Conservation (phyloP, 2,329 filamentous ascomycete species). For the Ambrosiella beaveri region DNA sequence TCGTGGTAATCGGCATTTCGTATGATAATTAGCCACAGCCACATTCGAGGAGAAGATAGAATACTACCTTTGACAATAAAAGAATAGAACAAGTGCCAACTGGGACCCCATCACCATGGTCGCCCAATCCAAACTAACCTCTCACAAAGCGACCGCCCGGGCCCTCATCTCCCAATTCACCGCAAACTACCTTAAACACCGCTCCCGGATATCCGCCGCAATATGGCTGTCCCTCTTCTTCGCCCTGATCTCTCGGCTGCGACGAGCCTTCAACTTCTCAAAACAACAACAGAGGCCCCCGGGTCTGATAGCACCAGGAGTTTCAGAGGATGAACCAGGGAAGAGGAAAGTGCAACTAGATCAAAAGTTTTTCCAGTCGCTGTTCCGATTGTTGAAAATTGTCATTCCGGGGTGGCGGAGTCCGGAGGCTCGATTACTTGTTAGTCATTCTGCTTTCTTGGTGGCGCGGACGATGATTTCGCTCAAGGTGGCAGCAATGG, state of each 20-base stretch:
- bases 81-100: neutral
- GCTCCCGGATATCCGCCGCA: constrained; percentile 64
- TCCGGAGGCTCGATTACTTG: constrained; percentile 68
- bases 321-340: constrained; percentile 16
- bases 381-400: constrained; percentile 65
- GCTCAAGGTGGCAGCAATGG: constrained; percentile 88
- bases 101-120: constrained; percentile 36
- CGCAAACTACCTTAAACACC: constrained; percentile 58
- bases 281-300: neutral
- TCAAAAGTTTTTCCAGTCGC: constrained; percentile 58
- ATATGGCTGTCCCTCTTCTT: constrained; percentile 71
- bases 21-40: neutral
- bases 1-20: neutral
- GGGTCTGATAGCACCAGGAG: constrained; percentile 14
- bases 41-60: too few relatives aligned
- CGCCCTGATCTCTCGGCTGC: constrained; percentile 69
- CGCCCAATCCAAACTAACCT: constrained; percentile 51
- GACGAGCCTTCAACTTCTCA: constrained; percentile 21
- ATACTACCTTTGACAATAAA: neutral
- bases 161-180: constrained; percentile 50
- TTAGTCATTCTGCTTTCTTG: constrained; percentile 86
- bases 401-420: constrained; percentile 81
- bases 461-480: constrained; percentile 83
- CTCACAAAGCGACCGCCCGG: constrained; percentile 43
- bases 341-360: constrained; percentile 83